Conservation (phyloP, 805 yeast genomes). For the Candida endomychidarum region DNA sequence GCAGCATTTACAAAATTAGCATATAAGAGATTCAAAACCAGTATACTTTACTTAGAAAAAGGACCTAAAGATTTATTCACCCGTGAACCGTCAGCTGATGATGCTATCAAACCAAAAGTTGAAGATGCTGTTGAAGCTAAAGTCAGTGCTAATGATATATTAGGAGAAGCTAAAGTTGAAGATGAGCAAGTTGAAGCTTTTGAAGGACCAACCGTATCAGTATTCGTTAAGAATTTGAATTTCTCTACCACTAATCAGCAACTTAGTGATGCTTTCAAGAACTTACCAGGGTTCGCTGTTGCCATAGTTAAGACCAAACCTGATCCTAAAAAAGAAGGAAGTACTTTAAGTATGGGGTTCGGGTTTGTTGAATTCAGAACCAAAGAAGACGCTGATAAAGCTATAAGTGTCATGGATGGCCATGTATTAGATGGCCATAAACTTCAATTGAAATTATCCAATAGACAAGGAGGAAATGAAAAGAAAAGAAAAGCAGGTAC, state of each 20-base stretch:
- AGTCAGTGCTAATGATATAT: conserved; percentile 43
- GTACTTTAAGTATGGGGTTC: conserved; percentile 90
- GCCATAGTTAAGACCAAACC: conserved; percentile 87
- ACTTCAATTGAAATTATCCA: conserved; percentile 84
- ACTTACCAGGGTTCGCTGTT: conserved; percentile 74
- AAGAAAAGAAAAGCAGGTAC: conserved; percentile 27
- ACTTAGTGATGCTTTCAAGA: conserved; percentile 60
- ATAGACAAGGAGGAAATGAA: conserved; percentile 58
- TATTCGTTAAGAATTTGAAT: conserved; percentile 89
- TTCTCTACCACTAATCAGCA: conserved; percentile 68
- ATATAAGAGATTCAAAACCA: conserved; percentile 82
- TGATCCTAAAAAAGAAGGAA: conserved; percentile 70
- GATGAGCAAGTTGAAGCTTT: conserved; percentile 41
- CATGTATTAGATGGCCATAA: conserved; percentile 84
- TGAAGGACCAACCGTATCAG: conserved; percentile 79
- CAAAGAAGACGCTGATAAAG: conserved; percentile 73
- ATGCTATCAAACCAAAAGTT: conserved; percentile 25
- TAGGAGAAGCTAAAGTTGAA: conserved; percentile 32
- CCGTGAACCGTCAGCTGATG: conserved; percentile 49
- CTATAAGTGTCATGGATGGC: conserved; percentile 72
- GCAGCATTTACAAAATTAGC: conserved; percentile 86
- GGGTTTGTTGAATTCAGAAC: conserved; percentile 92
- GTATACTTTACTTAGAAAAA: conserved; percentile 86
- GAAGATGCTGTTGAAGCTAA: conserved; percentile 45
- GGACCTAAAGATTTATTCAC: conserved; percentile 85